Evolutionary conservation across 2,329 filamentous ascomycete genomes (phyloP).

Genomic region (Xylaria sp.): DNA sequence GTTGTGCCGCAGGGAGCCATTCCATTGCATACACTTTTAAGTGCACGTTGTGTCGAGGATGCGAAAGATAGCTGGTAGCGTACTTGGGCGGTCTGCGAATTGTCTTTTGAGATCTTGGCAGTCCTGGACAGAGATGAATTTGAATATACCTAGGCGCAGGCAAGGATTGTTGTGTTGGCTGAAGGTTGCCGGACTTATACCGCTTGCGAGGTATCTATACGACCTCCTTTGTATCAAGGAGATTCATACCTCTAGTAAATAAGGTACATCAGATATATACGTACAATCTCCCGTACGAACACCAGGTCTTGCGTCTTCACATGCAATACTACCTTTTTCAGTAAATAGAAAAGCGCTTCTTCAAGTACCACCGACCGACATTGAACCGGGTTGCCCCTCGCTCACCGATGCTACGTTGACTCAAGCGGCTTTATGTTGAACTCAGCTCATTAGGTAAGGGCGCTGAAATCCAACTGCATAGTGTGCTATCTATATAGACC

Average conservation of each 20-base stretch:
- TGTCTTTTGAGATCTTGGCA: too few species aligned
- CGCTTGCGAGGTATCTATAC: too few species aligned
- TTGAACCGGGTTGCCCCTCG: too few species aligned
- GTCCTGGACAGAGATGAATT: too few species aligned
- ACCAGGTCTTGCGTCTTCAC: background rate
- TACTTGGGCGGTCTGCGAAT: background rate
- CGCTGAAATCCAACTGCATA: background rate
- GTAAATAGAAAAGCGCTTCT: background rate
- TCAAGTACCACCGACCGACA: too few species aligned
- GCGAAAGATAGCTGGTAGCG: slow-evolving; percentile 3
- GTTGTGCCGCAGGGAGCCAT: background rate
- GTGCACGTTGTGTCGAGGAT: slow-evolving; percentile 12
- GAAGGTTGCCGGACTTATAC: too few species aligned
- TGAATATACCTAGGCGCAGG: too few species aligned
- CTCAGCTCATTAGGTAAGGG: background rate
- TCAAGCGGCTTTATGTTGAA: background rate
- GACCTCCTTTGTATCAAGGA: too few species aligned
- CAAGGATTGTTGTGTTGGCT: too few species aligned
- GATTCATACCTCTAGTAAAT: too few species aligned
- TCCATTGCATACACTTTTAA: slow-evolving; percentile 1
- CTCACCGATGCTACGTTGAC: too few species aligned
- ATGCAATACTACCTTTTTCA: background rate
- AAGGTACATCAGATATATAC: background rate
- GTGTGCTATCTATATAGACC: background rate
- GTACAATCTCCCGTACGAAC: too few species aligned